These are phyloP conservation scores for Bidens hawaiensis DNA, from an alignment of 140 eudicot species.

Conservation along the genomic window DNA sequence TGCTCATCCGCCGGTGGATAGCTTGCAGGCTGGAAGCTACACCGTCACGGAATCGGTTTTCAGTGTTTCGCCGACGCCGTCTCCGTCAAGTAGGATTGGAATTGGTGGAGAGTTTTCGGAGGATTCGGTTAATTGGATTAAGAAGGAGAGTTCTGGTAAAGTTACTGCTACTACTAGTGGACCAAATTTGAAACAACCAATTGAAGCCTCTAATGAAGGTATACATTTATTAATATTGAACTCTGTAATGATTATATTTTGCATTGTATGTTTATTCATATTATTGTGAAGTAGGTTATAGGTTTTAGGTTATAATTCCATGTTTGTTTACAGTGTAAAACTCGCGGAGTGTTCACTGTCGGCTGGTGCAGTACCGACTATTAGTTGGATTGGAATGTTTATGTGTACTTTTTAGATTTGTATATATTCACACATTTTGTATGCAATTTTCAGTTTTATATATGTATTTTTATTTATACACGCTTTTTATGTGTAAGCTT, in stretches of 20 bases:
- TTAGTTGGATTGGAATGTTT: too few species aligned
- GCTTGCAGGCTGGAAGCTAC: conserved; percentile 57
- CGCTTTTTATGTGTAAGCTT: too few species aligned
- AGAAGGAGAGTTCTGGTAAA: conserved; percentile 35
- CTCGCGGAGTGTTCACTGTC: too few species aligned
- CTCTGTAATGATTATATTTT: neutral
- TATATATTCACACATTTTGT: too few species aligned
- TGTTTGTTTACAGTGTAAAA: neutral
- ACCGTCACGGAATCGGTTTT: conserved; percentile 38
- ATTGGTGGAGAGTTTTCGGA: conserved; percentile 54
- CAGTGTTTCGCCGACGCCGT: conserved; percentile 29
- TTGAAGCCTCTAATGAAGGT: conserved; percentile 22
- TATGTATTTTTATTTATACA: too few species aligned
- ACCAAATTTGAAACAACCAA: conserved; percentile 27
- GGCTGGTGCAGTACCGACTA: too few species aligned
- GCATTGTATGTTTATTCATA: neutral
- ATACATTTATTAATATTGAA: neutral
- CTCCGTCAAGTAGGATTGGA: conserved; percentile 26
- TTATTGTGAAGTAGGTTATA: neutral
- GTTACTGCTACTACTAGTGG: conserved; percentile 35
- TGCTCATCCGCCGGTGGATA: conserved; percentile 31
- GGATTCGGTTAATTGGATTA: conserved; percentile 42
- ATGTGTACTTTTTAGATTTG: too few species aligned
- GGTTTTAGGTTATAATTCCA: neutral
- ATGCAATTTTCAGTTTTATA: too few species aligned